Evolutionary conservation across 2,329 filamentous ascomycete genomes (phyloP).

Genomic region (Akanthomyces muscarius): DNA sequence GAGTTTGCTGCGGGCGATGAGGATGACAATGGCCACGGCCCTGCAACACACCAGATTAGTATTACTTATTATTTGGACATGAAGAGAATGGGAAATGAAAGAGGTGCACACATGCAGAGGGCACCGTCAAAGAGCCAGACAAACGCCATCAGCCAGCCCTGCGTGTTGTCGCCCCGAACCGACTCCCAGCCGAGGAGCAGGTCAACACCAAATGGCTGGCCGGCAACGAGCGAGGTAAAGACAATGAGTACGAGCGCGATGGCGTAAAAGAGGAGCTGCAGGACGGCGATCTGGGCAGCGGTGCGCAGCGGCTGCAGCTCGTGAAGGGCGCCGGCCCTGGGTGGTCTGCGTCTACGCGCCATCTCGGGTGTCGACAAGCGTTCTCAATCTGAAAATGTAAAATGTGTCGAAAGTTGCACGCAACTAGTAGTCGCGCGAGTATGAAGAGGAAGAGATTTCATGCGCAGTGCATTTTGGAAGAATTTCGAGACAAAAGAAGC

Average conservation of each 20-base stretch:
- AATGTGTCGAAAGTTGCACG: not conserved
- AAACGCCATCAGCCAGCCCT: conserved; percentile 57
- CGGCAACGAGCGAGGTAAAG: conserved; percentile 57
- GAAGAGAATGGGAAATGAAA: not conserved
- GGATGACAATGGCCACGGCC: conserved; percentile 73
- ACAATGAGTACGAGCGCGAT: conserved; percentile 49
- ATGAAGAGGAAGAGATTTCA: not conserved
- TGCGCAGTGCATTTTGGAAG: not conserved
- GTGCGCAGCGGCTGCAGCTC: conserved; percentile 60
- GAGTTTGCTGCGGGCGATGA: conserved; percentile 86
- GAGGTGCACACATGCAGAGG: conserved; percentile 42
- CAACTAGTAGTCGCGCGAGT: not conserved
- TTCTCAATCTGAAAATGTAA: not conserved
- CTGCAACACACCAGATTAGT: conserved; percentile 42
- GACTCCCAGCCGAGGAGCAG: conserved; percentile 55
- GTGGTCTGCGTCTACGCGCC: conserved; percentile 54
- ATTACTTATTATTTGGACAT: conserved; percentile 12
- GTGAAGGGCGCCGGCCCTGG: conserved; percentile 55
- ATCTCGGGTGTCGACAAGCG: conserved; percentile 30
- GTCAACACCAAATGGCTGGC: conserved; percentile 48
- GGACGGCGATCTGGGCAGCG: conserved; percentile 53
- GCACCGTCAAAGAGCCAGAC: conserved; percentile 55
- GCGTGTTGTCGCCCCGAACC: conserved; percentile 58
- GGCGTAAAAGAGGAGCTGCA: conserved; percentile 55
- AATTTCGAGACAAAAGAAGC: not conserved